Base-by-base conservation (phyloP, 192 early-diverging fungal species). In the Gamsiella multidivaricata region DNA sequence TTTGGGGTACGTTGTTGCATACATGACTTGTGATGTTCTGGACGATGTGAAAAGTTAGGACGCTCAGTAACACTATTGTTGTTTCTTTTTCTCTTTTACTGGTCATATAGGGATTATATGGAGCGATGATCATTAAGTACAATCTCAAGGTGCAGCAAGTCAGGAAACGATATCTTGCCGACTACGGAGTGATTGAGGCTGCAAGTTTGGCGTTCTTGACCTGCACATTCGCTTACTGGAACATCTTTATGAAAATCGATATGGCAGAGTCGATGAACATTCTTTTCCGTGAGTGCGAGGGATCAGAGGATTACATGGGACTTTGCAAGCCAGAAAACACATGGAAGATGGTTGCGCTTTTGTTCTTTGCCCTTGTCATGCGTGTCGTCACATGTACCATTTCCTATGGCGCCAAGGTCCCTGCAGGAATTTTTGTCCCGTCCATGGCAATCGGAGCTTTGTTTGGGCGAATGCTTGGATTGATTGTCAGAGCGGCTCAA, bases 361-460 rank as follows among this genome's bases (percentile, higher is more conserved):
- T 78, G 39, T 72, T 79, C 31, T 39, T 71, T 52, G 59, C 61
- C 20, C 39, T 69, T 9, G 25, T 67, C 15, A 81, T 78, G 49
- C 57, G 65, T 26, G 12, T 80, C 37, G 50, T 49, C 3, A 69
- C 61, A 25, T 69, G 59, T 37, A 67, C 64, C 50, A 75, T 73
- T 29, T 52, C 46, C 5, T 74, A 69, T 33, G 66, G 46, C 15
- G 84, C 91, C 49, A 64, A 84, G 43, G 88, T 98, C 10, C 96
- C 96, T 18, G 94, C 93, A 34, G 96, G 96, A 34, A 89, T 96
- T 26, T 96, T 97, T 83, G 87, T 97, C n/a, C 98, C 98, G 1
- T 90, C 93, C 29, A 94, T 99, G 90, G 93, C 94, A 9, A 88
- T 98, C 36, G 98, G 98, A 10, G 97, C 98, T 1, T 87, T 91